Base-by-base conservation (phyloP, 2,329 filamentous ascomycete species). In the Neonectria sp. region DNA sequence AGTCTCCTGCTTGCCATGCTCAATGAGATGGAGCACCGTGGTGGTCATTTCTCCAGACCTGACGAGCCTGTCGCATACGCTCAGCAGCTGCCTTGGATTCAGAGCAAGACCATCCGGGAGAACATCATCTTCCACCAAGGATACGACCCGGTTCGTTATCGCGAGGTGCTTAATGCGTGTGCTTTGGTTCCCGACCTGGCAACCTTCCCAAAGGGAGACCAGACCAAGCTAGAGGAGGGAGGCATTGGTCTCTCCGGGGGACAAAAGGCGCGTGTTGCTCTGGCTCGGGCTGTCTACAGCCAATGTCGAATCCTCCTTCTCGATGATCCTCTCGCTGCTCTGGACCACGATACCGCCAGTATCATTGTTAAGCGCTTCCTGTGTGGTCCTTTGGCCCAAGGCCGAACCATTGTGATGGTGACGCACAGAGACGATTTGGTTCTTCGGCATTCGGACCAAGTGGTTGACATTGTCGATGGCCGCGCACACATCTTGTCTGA, bases 361-460 rank as follows among this genome's bases (percentile, higher is more conserved):
- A 87, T 76, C 73, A 93, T 83, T 78, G 73, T 97, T 86, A 88
- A 81, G 69, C 88, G 83, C 79, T 86, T 82, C 71, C 84, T 94
- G 58, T 85, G 87, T 24, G 87, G 88, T 0, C 83, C 91, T 0
- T 87, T 92, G 0, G 82, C 87, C 11, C 87, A 89, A 62, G 86
- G 84, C 7, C 87, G 93, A 6, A 93, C 92, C 0, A 91, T 93
- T 0, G 88, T 96, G n/a, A 89, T 95, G 48, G 93, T 95, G 55
- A 95, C 94, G 0, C 92, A 95, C 77, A 86, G 91, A 43, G 91
- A 95, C n/a, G 91, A 95, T 68, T 82, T 97, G 11, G 93, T 94
- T 66, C 87, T 89, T 24, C 85, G 88, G n/a, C 84, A 95, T 49
- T 93, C 94, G 2, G 84, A 91, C 55, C 92, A 96, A 75, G 86